phyloP scores from a whole-genome alignment of 2,329 filamentous ascomycete species.

The Neopestalotiopsis clavispora region DNA sequence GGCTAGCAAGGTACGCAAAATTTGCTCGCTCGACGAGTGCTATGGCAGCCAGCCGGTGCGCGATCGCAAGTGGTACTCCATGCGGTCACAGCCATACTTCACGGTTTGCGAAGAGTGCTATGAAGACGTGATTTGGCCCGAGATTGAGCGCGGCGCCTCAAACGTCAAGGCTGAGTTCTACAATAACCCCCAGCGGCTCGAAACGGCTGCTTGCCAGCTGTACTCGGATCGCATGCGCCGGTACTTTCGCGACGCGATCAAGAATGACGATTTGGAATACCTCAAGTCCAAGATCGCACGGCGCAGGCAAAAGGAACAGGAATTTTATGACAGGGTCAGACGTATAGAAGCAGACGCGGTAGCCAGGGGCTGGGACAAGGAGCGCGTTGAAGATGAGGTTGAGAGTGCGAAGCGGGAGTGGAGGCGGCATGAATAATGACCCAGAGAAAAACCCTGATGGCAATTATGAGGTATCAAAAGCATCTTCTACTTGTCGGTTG shows the following conservation, averaged over 20 bases:
- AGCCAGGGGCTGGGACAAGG: constrained; percentile 41
- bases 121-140: constrained; percentile 76
- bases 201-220: constrained; percentile 71
- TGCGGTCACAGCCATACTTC: constrained; percentile 76
- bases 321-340: constrained; percentile 60
- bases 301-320: constrained; percentile 62
- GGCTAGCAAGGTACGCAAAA: constrained; percentile 65
- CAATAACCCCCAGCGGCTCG: constrained; percentile 60
- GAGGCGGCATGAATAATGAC: constrained; percentile 58
- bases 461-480: neutral
- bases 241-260: constrained; percentile 71
- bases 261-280: constrained; percentile 68
- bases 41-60: constrained; percentile 64
- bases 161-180: constrained; percentile 59
- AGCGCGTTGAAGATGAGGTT: constrained; percentile 47
- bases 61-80: constrained; percentile 77
- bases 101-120: constrained; percentile 90
- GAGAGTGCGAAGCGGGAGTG: constrained; percentile 60
- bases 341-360: constrained; percentile 43
- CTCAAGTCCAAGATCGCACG: constrained; percentile 63
- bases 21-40: constrained; percentile 67
- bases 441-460: neutral
- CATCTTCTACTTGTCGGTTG: neutral
- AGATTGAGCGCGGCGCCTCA: constrained; percentile 54
- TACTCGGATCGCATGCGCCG: constrained; percentile 81